Conservation (phyloP, 495 filamentous ascomycete species). For the Aspergillus ostianus region DNA sequence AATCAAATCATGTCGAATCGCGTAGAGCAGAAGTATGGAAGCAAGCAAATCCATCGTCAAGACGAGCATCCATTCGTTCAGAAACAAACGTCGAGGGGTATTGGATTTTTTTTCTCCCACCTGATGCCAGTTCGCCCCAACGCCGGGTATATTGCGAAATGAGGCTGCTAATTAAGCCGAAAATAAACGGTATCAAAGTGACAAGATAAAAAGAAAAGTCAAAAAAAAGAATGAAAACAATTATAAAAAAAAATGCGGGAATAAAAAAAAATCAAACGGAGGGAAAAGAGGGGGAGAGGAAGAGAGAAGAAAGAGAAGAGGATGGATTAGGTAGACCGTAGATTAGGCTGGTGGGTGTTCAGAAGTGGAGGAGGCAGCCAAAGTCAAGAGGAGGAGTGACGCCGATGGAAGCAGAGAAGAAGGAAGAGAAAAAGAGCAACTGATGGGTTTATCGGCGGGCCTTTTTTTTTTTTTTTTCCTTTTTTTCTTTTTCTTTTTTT, state of each 20-base stretch:
- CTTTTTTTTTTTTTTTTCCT: neutral
- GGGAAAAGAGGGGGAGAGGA: slow-evolving; percentile 20
- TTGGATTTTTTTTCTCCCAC: neutral
- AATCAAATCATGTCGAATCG: no score
- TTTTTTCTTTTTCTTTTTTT: neutral
- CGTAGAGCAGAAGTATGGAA: neutral
- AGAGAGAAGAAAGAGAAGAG: slow-evolving; percentile 14
- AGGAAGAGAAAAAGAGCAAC: neutral
- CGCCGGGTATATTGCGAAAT: neutral
- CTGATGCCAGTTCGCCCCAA: neutral
- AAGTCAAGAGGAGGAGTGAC: neutral
- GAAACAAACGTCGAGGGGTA: neutral
- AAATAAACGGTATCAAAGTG: slow-evolving; percentile 7
- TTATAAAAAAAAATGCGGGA: slow-evolving; percentile 7
- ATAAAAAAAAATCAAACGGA: slow-evolving; percentile 20
- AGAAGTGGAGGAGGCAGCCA: slow-evolving; percentile 1
- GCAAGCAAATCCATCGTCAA: neutral
- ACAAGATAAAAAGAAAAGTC: slow-evolving; percentile 5
- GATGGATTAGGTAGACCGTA: slow-evolving; percentile 1
- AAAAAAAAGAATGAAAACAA: slow-evolving; percentile 19
- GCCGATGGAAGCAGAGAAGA: neutral
- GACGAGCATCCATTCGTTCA: neutral
- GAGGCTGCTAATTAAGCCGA: slow-evolving; percentile 1
- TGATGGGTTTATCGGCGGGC: neutral
- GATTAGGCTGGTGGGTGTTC: neutral